These are phyloP conservation scores for Exophiala xenobiotica DNA, from an alignment of 2,329 filamentous ascomycete genomes.

Conservation along the genomic window DNA sequence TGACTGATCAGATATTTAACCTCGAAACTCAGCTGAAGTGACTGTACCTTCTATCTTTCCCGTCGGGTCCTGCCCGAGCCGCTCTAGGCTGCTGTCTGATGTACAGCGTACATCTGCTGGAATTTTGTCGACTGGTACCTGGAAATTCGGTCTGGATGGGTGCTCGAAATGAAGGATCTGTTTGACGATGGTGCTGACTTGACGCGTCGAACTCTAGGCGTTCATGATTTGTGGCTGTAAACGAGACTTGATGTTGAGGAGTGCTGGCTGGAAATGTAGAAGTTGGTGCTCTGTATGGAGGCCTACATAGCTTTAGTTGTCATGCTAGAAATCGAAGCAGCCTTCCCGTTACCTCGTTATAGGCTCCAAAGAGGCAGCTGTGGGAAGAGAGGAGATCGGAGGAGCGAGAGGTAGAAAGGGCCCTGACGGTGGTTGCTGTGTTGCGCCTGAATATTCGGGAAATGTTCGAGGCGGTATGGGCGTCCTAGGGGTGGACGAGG, in stretches of 20 bases:
- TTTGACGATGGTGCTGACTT: not conserved
- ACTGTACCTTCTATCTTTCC: conserved; percentile 46
- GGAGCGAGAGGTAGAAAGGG: no score
- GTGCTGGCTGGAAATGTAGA: not conserved
- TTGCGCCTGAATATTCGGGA: no score
- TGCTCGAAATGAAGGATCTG: not conserved
- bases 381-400: not conserved
- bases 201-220: not conserved
- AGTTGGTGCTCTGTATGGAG: not conserved
- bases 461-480: not conserved
- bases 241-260: not conserved
- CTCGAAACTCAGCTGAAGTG: conserved; percentile 40
- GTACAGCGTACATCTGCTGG: conserved; percentile 39
- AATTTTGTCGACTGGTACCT: conserved; percentile 7
- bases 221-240: not conserved
- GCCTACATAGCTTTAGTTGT: not conserved
- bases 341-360: not conserved
- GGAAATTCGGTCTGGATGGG: not conserved
- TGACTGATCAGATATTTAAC: conserved; percentile 42
- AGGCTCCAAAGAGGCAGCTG: not conserved
- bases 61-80: conserved; percentile 47
- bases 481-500: not conserved
- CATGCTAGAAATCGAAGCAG: not conserved
- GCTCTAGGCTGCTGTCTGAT: conserved; percentile 49
- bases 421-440: no score